Base-by-base conservation (phyloP, 768 basidiomycete species). In the Mycena polygramma region DNA sequence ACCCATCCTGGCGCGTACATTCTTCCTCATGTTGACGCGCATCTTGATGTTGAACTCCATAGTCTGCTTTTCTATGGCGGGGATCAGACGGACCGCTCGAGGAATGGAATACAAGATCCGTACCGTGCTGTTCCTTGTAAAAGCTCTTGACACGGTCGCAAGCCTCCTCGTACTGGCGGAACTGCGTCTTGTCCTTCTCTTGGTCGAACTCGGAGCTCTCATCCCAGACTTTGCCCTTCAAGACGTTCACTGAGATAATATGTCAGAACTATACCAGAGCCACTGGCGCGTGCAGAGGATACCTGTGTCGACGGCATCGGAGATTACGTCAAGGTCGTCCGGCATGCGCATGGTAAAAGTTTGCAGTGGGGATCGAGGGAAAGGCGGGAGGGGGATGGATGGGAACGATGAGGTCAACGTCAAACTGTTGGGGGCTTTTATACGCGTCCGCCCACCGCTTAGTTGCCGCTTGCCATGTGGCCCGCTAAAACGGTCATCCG, bases 31-130 rank as follows among this genome's bases (percentile, higher is more conserved):
- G 70, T 92, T 86, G 14, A 89, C 90, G 6, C 95, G 91, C 7
- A 91, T 90, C 64, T 90, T 86, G 73, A 96, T 86, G 78, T 97
- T 97, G 84, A 89, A 97, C 22, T 85, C 92, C 6, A 96, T 87
- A 0, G 95, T 97, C 80, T 97, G 95, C 75, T 96, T 97, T 77
- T 91, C 93, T 94, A 53, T 8, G 14, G 4, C 37, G 49, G 4
- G 11, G 35, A 55, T 57, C 17, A 68, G 26, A 41, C 45, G 8
- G 6, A 4, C 30, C 5, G 4, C 43, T 11, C 35, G 20, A n/a
- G 53, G 30, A 37, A 20, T 46, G 35, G 7, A 45, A 9, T 36
- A 7, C 54, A 43, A 70, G 71, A 60, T 68, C 63, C 82, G 7
- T 55, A 92, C 92, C 91, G 68, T 94, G 92, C 74, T 94, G 92